Base-by-base conservation (phyloP, 176 grass and related monocot genomes). In the Olyra latifolia region DNA sequence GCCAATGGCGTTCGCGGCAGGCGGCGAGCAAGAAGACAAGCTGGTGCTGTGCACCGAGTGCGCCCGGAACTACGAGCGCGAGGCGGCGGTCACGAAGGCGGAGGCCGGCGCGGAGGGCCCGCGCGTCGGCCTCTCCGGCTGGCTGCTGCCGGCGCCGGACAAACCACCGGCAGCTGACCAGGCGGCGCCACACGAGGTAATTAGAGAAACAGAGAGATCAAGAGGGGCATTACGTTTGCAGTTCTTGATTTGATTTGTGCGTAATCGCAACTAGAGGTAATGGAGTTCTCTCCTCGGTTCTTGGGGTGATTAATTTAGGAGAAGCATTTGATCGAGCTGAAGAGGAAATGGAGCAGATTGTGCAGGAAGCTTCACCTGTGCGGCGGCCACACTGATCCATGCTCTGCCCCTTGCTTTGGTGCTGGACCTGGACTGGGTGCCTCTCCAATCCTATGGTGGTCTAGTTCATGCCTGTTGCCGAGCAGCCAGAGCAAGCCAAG, bases 311-410 rank as follows among this genome's bases (percentile, higher is more conserved):
- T 46, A 13, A 88, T 72, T 56, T 13, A 88, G 81, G 75, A 91
- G 38, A 87, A 83, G 52, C 75, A 92, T 62, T 76, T 94, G 89
- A 55, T 83, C 56, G 95, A 94, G 71, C 56, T 94, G 84, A 94
- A 83, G 54, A 87, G 85, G 61, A 98, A 98, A 89, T 98, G 95
- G 95, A 90, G 91, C 76, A 79, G 89, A 68, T 59, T 94, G 35
- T 98, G 95, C 76, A 76, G 66, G 64, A 94, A 80, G 76, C 89
- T 98, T 65, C 95, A 98, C 69, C 73, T 87, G 20, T 76, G 35
- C 39, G 65, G 65, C 72, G 66, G 71, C 30, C 87, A 60, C 60
- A 35, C 32, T 22, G 57, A 76, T 83, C 86, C 74, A 19, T 72
- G 85, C 40, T 82, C 74, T 66, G 66, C 71, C 68, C 42, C 75